These are phyloP conservation scores for Botrytis fragariae DNA, from an alignment of 2,329 filamentous ascomycete genomes.

Conservation along the genomic window DNA sequence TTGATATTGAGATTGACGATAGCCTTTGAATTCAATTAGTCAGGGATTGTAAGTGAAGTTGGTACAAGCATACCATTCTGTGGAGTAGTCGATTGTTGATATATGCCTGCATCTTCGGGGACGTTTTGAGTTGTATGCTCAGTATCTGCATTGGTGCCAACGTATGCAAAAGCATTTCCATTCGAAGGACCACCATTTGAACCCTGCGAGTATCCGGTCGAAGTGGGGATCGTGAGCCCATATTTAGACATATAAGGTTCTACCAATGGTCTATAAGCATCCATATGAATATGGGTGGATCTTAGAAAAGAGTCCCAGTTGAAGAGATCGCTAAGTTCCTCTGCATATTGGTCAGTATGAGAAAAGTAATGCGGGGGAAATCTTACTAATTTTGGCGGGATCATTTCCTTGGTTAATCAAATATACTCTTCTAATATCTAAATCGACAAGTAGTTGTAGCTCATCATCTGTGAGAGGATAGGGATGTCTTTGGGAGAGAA, in stretches of 20 bases:
- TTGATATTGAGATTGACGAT: constrained; percentile 21
- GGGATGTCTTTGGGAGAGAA: constrained; percentile 53
- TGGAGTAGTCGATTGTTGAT: constrained; percentile 16
- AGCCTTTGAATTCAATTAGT: constrained; percentile 6
- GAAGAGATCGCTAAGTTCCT: constrained; percentile 40
- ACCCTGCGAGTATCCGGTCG: constrained; percentile 8
- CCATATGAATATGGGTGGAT: constrained; percentile 57
- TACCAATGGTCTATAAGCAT: constrained; percentile 53
- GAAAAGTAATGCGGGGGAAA: background rate
- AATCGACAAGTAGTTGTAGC: constrained; percentile 56
- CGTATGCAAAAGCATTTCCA: constrained; percentile 20
- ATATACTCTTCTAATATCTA: constrained; percentile 53
- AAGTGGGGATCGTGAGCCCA: constrained; percentile 31
- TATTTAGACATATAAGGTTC: constrained; percentile 44
- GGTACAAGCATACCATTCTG: constrained; percentile 21
- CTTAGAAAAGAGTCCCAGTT: constrained; percentile 62
- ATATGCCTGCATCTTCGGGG: constrained; percentile 22
- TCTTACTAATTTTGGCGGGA: constrained; percentile 42
- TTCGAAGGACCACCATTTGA: background rate
- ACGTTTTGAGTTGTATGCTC: constrained; percentile 18
- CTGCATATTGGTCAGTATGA: constrained; percentile 3
- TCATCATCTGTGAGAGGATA: constrained; percentile 56
- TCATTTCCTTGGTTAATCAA: constrained; percentile 54
- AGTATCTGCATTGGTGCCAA: constrained; percentile 26
- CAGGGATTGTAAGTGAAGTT: background rate